A percentile compares a stretch with the other conserved stretches of the same genome.
These are phyloP conservation scores for Diplodia corticola DNA, from an alignment of 2,329 filamentous ascomycete species.

Conservation along the genomic window DNA sequence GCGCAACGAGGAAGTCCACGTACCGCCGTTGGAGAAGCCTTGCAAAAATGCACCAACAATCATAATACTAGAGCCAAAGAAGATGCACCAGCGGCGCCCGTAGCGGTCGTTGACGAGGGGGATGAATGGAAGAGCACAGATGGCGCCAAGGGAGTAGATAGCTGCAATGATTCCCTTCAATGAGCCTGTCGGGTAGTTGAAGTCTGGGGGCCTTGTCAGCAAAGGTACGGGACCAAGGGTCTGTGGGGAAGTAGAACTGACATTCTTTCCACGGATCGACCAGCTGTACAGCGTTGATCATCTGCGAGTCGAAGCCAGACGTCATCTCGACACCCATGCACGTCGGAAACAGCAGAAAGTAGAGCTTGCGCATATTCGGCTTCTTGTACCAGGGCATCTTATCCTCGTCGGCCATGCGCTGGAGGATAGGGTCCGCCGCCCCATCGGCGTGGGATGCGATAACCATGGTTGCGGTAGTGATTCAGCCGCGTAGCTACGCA, in stretches of 20 bases:
- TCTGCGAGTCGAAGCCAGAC: conserved; percentile 26
- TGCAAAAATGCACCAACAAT: conserved; percentile 15
- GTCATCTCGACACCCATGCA: conserved; percentile 35
- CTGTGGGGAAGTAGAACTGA: conserved; percentile 29
- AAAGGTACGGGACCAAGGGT: background rate
- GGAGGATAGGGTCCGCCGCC: conserved; percentile 42
- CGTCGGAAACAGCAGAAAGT: conserved; percentile 36
- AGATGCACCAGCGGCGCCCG: conserved; percentile 29
- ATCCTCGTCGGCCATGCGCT: conserved; percentile 44
- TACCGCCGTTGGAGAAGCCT: conserved; percentile 45
- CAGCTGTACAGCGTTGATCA: conserved; percentile 33
- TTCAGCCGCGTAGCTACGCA: background rate
- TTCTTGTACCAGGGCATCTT: conserved; percentile 37
- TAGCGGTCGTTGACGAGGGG: conserved; percentile 31
- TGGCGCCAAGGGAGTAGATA: conserved; percentile 31
- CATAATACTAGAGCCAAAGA: conserved; percentile 22
- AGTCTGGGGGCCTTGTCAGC: conserved; percentile 25
- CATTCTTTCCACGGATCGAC: conserved; percentile 30
- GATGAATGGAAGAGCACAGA: conserved; percentile 30
- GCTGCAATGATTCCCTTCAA: conserved; percentile 30
- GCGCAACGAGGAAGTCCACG: conserved; percentile 7
- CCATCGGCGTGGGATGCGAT: conserved; percentile 31
- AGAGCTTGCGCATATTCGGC: conserved; percentile 31
- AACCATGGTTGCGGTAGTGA: conserved; percentile 28
- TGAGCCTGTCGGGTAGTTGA: conserved; percentile 29